A percentile compares a stretch with the other conserved stretches of the same genome.
Evolutionary conservation across 148 eudicot species (phyloP).

Genomic region (Pharnaceum exiguum): DNA sequence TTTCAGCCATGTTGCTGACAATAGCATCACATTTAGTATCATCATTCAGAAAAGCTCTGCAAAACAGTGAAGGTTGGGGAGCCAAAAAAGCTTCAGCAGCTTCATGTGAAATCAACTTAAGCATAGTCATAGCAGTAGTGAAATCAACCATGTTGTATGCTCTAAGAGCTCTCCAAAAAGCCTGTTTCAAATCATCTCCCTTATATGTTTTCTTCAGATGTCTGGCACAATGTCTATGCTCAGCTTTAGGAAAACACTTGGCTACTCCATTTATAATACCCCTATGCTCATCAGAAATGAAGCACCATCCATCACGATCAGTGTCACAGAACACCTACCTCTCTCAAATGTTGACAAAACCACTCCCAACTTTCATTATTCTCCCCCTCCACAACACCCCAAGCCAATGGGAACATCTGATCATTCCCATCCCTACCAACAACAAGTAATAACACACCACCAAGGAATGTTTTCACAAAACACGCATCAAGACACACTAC

Average conservation of each 20-base stretch:
- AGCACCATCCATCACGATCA: no score
- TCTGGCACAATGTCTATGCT: no score
- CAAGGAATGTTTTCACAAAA: slow-evolving; percentile 1
- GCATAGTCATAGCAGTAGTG: background rate
- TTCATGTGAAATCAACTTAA: background rate
- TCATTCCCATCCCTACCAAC: background rate
- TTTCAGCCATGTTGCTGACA: background rate
- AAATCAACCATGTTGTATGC: background rate
- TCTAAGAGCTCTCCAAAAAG: no score
- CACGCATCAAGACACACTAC: background rate
- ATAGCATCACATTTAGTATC: background rate
- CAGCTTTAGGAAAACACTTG: no score
- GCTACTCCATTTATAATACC: no score
- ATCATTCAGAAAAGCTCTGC: background rate
- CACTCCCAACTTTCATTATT: background rate
- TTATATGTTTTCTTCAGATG: no score
- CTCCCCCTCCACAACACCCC: slow-evolving; percentile 8
- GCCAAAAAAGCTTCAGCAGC: background rate
- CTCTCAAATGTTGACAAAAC: no score
- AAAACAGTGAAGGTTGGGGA: background rate
- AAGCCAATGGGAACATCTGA: slow-evolving; percentile 2
- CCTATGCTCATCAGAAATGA: no score
- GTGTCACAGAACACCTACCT: no score
- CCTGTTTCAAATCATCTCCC: no score
- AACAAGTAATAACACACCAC: background rate